Base-by-base conservation (phyloP, 2,329 filamentous ascomycete genomes). In the Diplodia scrobiculata region DNA sequence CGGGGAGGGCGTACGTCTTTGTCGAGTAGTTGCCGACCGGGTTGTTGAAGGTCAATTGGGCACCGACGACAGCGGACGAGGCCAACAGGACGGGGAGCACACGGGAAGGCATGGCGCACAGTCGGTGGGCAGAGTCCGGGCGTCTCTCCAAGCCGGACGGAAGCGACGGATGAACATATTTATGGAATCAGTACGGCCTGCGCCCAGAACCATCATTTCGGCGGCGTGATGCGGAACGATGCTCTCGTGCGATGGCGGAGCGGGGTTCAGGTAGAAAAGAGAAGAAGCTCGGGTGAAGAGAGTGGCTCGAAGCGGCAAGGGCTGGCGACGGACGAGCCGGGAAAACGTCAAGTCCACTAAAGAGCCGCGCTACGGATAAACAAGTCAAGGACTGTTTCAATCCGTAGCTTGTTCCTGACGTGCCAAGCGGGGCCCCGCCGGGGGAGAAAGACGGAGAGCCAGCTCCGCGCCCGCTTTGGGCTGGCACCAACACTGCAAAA, bases 301-400 rank as follows among this genome's bases (percentile, higher is more conserved):
- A 34, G 9, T 17, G 47, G 32, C 58, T 50, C 55, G 41, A 60
- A 50, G n/a, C 14, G 41, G 41, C 41, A 36, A 14, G 21, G 41
- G 58, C 41, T 17, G 41, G 32, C 38, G 11, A 21, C 41, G 1
- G 41, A 21, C 58, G 25, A 47, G 55, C 55, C 55, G 55, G 55
- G 25, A 47, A 60, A 48, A 48, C 55, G 19, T 53, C 9, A 21
- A 51, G 25, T 7, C 52, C 58, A 50, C 48, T 27, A 62, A 50
- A 50, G 58, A 62, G 58, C 58, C 58, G 58, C 58, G 58, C 55
- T 60, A 60, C 55, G 55, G 55, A 60, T 60, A 32, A 48, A 60
- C n/a, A 34, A 34, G 55, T 45, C 55, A 60, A 47, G 55, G 55
- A 60, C 17, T 38, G 27, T n/a, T 50, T 45, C 58, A 36, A 34